Conservation (phyloP, 192 early-diverging fungal species). For the Podila epigama region DNA sequence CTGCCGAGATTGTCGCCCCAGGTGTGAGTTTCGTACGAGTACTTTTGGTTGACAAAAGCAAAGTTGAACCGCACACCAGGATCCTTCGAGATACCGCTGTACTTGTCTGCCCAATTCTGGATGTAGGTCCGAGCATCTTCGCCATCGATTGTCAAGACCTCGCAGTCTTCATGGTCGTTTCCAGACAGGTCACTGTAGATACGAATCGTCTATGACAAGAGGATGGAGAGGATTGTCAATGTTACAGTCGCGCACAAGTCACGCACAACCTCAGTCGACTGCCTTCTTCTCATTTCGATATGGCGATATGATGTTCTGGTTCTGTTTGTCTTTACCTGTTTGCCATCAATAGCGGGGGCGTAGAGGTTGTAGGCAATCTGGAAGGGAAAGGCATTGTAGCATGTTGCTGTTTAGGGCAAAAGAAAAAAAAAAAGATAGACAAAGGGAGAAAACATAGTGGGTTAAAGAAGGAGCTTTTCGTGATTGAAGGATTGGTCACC, state of each 20-base stretch:
- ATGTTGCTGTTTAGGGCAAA: not conserved
- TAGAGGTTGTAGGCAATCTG: constrained; percentile 1
- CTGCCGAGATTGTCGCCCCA: not conserved
- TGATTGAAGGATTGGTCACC: not conserved
- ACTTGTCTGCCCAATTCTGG: constrained; percentile 9
- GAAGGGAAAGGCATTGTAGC: constrained; percentile 2
- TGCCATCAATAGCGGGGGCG: constrained; percentile 11
- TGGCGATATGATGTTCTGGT: no score
- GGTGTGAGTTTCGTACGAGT: not conserved
- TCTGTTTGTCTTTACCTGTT: constrained; percentile 3
- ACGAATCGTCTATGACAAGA: not conserved
- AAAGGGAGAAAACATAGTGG: not conserved
- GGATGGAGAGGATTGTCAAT: not conserved
- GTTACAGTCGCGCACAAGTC: not conserved
- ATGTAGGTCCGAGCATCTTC: constrained; percentile 7
- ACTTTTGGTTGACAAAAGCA: not conserved
- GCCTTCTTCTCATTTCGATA: no score
- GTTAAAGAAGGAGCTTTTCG: not conserved
- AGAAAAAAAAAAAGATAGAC: not conserved
- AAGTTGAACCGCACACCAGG: constrained; percentile 30
- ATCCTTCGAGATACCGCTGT: constrained; percentile 18
- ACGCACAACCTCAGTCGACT: no score
- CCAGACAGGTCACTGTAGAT: not conserved
- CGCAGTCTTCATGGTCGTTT: constrained; percentile 4
- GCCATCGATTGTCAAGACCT: constrained; percentile 19